Percentiles rank a stretch among this genome's conserved stretches.
Evolutionary conservation across 169 alveolate genomes (phyloP).

Genomic region (Plasmodium fragile): DNA sequence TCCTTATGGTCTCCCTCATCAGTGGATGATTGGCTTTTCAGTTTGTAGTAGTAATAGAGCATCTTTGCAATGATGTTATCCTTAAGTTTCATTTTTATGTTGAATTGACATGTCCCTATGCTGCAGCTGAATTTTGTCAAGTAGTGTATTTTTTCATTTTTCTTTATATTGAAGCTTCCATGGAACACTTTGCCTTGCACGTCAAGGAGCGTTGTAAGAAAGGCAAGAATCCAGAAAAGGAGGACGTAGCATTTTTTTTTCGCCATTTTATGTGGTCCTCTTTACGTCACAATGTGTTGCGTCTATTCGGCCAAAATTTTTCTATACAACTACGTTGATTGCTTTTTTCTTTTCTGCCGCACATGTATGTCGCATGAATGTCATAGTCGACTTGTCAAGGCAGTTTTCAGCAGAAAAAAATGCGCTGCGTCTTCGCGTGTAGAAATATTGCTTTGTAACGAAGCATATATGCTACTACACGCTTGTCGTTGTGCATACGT

Average conservation of each 20-base stretch:
- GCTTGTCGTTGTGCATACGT: background rate
- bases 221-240: slow-evolving; percentile 27
- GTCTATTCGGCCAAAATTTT: background rate
- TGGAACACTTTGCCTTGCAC: slow-evolving; percentile 58
- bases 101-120: slow-evolving; percentile 67
- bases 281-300: background rate
- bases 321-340: background rate
- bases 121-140: slow-evolving; percentile 68
- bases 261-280: slow-evolving; percentile 15
- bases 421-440: background rate
- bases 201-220: background rate
- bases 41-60: slow-evolving; percentile 30
- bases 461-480: background rate
- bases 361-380: background rate
- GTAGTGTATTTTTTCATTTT: slow-evolving; percentile 66
- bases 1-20: background rate
- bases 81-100: slow-evolving; percentile 66
- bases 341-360: background rate
- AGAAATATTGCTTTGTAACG: background rate
- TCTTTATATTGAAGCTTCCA: slow-evolving; percentile 50
- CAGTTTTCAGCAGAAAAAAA: background rate
- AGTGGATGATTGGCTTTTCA: background rate
- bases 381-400: background rate
- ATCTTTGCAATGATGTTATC: slow-evolving; percentile 45
- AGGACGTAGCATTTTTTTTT: background rate